These are phyloP conservation scores for Termitomyces heimii DNA, from an alignment of 768 basidiomycete genomes.

Conservation along the genomic window DNA sequence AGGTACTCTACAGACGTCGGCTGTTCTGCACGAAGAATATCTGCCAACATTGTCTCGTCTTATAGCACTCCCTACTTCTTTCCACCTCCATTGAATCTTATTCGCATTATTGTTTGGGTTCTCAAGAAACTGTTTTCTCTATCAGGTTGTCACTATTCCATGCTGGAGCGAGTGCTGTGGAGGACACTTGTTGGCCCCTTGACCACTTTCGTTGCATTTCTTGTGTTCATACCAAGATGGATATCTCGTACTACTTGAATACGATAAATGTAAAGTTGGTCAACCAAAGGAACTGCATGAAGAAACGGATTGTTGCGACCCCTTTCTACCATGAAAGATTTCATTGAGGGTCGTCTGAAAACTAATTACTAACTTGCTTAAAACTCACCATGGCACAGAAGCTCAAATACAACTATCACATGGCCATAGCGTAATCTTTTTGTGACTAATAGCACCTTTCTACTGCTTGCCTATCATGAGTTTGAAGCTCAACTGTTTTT, in stretches of 20 bases:
- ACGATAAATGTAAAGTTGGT: not conserved
- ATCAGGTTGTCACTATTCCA: constrained; percentile 14
- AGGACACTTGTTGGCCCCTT: constrained; percentile 34
- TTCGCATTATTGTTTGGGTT: constrained; percentile 21
- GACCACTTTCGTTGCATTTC: constrained; percentile 18
- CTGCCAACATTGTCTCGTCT: constrained; percentile 26
- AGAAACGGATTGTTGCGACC: not conserved
- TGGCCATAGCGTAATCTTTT: too few relatives aligned
- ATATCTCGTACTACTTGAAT: not conserved
- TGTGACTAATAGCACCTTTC: too few relatives aligned
- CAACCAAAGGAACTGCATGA: not conserved
- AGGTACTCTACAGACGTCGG: constrained; percentile 39
- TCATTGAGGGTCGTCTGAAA: too few relatives aligned
- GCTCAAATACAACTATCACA: too few relatives aligned
- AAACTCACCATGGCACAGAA: too few relatives aligned
- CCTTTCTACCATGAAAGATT: not conserved
- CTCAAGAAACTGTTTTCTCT: constrained; percentile 13
- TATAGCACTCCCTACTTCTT: constrained; percentile 36
- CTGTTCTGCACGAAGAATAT: constrained; percentile 34
- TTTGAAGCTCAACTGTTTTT: too few relatives aligned
- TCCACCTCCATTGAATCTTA: constrained; percentile 47
- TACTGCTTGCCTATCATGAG: too few relatives aligned
- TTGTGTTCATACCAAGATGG: constrained; percentile 4
- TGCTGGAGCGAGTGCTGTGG: constrained; percentile 32
- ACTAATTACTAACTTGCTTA: too few relatives aligned